A percentile compares a stretch with the other conserved stretches of the same genome.
phyloP scores from a whole-genome alignment of 495 filamentous ascomycete genomes.

The Trichoderma orchidacearum region DNA sequence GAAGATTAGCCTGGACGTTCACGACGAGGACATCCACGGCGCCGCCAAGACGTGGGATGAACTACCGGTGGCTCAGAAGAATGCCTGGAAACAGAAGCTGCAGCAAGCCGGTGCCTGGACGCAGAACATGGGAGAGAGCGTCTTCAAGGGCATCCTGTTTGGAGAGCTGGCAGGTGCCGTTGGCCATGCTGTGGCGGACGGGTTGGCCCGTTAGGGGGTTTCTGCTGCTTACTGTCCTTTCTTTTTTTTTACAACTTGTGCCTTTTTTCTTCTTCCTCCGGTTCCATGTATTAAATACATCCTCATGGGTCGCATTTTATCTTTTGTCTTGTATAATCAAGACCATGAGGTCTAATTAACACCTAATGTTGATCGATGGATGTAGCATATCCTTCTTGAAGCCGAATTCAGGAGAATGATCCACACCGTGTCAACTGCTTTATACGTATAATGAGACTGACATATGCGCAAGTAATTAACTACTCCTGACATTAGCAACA shows the following conservation, averaged over 20 bases:
- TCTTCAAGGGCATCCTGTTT: slow-evolving; percentile 66
- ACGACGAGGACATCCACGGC: slow-evolving; percentile 29
- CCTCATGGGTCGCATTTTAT: too few relatives aligned
- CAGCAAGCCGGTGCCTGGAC: slow-evolving; percentile 60
- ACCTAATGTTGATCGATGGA: too few relatives aligned
- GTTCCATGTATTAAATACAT: too few relatives aligned
- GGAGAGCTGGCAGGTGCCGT: slow-evolving; percentile 47
- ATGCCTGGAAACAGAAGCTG: slow-evolving; percentile 55
- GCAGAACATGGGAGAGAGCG: slow-evolving; percentile 53
- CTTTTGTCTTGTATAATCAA: too few relatives aligned
- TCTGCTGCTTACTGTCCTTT: too few relatives aligned
- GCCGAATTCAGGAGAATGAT: too few relatives aligned
- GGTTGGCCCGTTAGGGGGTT: neutral
- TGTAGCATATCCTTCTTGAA: too few relatives aligned
- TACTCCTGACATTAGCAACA: too few relatives aligned
- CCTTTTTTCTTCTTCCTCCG: too few relatives aligned
- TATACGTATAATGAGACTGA: neutral
- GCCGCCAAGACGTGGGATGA: slow-evolving; percentile 51
- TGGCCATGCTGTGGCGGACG: slow-evolving; percentile 30
- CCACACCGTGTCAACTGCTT: too few relatives aligned
- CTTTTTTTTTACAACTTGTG: neutral
- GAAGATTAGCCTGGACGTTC: slow-evolving; percentile 15
- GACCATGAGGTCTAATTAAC: too few relatives aligned
- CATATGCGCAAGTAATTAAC: neutral
- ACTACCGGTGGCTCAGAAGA: slow-evolving; percentile 40